Percentiles rank a stretch among this genome's conserved stretches.
Evolutionary conservation across 2,329 filamentous ascomycete species (phyloP).

Genomic region (Pyricularia grisea): DNA sequence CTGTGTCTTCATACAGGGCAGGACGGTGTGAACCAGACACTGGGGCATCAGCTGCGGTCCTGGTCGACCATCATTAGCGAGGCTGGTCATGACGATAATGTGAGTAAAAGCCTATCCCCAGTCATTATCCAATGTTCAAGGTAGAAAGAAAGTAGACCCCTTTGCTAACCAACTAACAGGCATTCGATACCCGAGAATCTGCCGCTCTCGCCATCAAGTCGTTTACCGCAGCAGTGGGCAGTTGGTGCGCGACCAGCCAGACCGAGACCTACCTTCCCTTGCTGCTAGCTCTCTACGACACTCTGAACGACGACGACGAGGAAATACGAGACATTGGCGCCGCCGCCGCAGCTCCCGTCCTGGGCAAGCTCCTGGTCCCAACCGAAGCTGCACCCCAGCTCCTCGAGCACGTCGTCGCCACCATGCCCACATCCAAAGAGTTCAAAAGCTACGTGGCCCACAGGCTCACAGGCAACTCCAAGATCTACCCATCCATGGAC

Average conservation of each 20-base stretch:
- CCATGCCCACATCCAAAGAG: slow-evolving; percentile 17
- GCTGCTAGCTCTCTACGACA: slow-evolving; percentile 61
- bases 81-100: slow-evolving; percentile 38
- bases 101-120: slow-evolving; percentile 16
- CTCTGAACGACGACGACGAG: slow-evolving; percentile 84
- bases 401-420: slow-evolving; percentile 30
- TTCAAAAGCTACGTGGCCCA: slow-evolving; percentile 31
- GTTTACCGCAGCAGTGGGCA: slow-evolving; percentile 27
- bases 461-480: slow-evolving; percentile 28
- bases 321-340: slow-evolving; percentile 66
- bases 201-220: slow-evolving; percentile 45
- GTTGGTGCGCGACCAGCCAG: slow-evolving; percentile 13
- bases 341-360: slow-evolving; percentile 32
- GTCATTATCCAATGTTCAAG: neutral
- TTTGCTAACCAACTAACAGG: slow-evolving; percentile 25
- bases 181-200: slow-evolving; percentile 56
- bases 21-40: slow-evolving; percentile 1
- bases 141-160: neutral
- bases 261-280: slow-evolving; percentile 37
- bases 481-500: neutral
- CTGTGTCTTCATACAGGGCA: slow-evolving; percentile 10
- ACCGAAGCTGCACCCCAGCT: slow-evolving; percentile 37
- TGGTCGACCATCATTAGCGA: slow-evolving; percentile 43
- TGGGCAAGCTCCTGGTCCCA: slow-evolving; percentile 32
- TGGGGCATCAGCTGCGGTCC: slow-evolving; percentile 11